Base-by-base conservation (phyloP, 176 grass and related monocot genomes). In the Pontederia paniculata region DNA sequence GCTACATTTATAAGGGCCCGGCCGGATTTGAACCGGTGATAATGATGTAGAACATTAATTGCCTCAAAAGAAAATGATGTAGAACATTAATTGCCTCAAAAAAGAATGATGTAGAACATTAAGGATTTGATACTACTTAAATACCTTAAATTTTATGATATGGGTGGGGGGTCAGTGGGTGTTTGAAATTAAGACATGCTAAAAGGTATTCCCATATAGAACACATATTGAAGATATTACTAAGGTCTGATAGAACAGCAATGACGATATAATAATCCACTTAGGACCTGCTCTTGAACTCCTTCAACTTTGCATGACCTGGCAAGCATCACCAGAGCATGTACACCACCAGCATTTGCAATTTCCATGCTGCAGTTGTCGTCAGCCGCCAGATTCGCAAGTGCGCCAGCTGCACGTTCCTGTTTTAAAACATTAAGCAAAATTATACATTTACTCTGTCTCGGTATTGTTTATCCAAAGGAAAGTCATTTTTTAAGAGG, bases 291-390 rank as follows among this genome's bases (percentile, higher is more conserved):
- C 84, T 98, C 94, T 70, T 88, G 73, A 53, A 98, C 87, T 6
- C 94, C 87, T 54, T 98, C 94, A 10, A 81, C 64, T 73, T 93
- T 98, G 75, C 94, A 98, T 61, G 75, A 98, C 45, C 83, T 83
- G 72, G 94, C 94, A 80, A 98, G 87, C 52, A 54, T 88, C 54
- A 98, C 87, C 74, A 98, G 78, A 81, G 94, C 94, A 80, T 84
- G 83, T 42, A 98, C 83, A 70, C 94, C 94, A 66, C 94, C 94
- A 75, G 94, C 77, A 54, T 76, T 80, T 55, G 94, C 94, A 68
- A 98, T 83, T 74, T 98, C 94, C 78, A 98, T 69, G 63, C 94
- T 98, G 48, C 94, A 98, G 65, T 98, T 98, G 69, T 98, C 87
- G 54, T 98, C 94, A 74, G 94, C 94, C 72, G 94, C 94, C 55